Evolutionary conservation across 805 yeast genomes (phyloP).

Genomic region (Maudiozyma saulgeensis): DNA sequence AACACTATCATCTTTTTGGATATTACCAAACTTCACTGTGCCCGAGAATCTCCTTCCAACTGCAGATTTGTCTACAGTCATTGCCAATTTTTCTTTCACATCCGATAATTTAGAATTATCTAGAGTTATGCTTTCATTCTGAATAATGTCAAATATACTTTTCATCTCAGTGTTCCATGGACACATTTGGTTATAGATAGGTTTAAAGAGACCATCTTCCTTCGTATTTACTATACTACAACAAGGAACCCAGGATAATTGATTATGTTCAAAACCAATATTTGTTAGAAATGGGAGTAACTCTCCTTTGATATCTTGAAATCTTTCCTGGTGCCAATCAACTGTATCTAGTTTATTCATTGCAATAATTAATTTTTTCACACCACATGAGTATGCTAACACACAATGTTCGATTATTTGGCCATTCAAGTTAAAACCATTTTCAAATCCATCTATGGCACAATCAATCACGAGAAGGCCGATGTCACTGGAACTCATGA

Average conservation of each 20-base stretch:
- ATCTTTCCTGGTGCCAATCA: slow-evolving; percentile 84
- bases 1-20: background rate
- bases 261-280: slow-evolving; percentile 73
- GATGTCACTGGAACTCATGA: background rate
- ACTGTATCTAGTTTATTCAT: slow-evolving; percentile 85
- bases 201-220: slow-evolving; percentile 71
- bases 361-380: slow-evolving; percentile 5
- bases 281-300: slow-evolving; percentile 66
- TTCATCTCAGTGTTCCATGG: slow-evolving; percentile 9
- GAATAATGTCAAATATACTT: background rate
- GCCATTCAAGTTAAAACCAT: slow-evolving; percentile 10
- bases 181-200: slow-evolving; percentile 34
- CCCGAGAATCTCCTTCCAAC: background rate
- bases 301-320: slow-evolving; percentile 80
- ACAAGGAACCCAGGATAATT: slow-evolving; percentile 83
- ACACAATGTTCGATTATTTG: slow-evolving; percentile 7
- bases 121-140: background rate
- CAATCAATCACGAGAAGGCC: slow-evolving; percentile 9
- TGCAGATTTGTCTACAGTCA: background rate
- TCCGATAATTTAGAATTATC: background rate
- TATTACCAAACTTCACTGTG: background rate
- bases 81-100: background rate
- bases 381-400: background rate
- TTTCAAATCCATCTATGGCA: slow-evolving; percentile 8
- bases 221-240: slow-evolving; percentile 77